phyloP scores from a whole-genome alignment of 2,329 filamentous ascomycete genomes.

The Pseudogymnoascus sp. region DNA sequence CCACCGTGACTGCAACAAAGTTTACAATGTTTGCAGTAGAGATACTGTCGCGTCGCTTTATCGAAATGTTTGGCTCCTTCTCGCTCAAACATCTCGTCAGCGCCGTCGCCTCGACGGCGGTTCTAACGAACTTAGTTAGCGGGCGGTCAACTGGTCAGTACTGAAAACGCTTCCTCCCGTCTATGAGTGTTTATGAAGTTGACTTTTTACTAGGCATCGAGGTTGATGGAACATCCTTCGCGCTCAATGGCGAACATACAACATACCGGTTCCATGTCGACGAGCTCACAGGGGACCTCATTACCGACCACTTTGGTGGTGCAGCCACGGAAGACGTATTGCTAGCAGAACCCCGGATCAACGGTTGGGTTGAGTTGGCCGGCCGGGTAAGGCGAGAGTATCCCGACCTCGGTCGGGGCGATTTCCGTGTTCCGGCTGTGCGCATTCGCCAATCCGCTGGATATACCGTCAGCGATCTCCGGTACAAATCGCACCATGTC shows the following conservation, averaged over 20 bases:
- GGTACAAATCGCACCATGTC: not conserved
- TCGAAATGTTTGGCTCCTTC: not conserved
- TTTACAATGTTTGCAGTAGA: not conserved
- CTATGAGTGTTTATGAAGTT: not conserved
- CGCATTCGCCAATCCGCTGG: slow-evolving; percentile 50
- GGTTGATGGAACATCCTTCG: slow-evolving; percentile 46
- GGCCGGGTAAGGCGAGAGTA: slow-evolving; percentile 51
- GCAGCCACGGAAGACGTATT: slow-evolving; percentile 40
- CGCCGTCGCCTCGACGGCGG: not conserved
- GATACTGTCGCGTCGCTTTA: not conserved
- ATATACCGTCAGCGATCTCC: slow-evolving; percentile 31
- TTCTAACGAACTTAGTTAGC: not conserved
- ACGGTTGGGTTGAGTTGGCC: slow-evolving; percentile 46
- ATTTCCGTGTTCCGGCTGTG: slow-evolving; percentile 53
- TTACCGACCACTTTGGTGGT: slow-evolving; percentile 54
- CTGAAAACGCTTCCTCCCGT: not conserved
- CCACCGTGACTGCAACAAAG: not conserved
- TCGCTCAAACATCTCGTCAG: not conserved
- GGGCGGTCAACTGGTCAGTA: not conserved
- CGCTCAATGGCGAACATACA: slow-evolving; percentile 45
- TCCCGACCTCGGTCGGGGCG: slow-evolving; percentile 54
- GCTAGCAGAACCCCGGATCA: slow-evolving; percentile 12
- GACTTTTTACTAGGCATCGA: slow-evolving; percentile 36
- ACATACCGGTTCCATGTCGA: slow-evolving; percentile 59
- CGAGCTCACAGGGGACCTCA: slow-evolving; percentile 43